phyloP scores from a whole-genome alignment of 805 yeast species.

The Kazachstania taianensis region DNA sequence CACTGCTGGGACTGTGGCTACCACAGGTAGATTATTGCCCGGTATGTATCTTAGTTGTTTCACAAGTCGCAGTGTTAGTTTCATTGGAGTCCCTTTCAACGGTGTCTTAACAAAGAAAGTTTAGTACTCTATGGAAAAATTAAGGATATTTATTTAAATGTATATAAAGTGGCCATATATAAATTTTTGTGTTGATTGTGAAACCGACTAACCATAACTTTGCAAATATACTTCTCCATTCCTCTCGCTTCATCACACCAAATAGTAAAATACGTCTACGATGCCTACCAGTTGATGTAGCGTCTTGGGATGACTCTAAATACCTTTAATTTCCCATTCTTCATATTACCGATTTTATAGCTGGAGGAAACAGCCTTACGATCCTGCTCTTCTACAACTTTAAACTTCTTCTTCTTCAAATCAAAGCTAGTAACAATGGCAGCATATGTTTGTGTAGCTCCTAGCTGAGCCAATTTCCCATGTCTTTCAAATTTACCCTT shows the following conservation, averaged over 20 bases:
- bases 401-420: slow-evolving; percentile 54
- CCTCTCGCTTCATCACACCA: too few species aligned
- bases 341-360: slow-evolving; percentile 62
- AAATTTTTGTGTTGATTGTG: too few species aligned
- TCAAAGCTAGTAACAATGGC: slow-evolving; percentile 70
- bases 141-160: too few species aligned
- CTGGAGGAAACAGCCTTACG: slow-evolving; percentile 51
- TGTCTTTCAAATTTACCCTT: slow-evolving; percentile 67
- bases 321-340: slow-evolving; percentile 67
- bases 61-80: not conserved
- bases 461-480: slow-evolving; percentile 37
- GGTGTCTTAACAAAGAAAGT: too few species aligned
- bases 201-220: too few species aligned
- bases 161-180: too few species aligned
- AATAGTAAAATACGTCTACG: too few species aligned
- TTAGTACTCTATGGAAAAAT: too few species aligned
- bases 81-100: not conserved
- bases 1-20: not conserved
- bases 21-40: not conserved
- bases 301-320: slow-evolving; percentile 70
- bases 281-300: slow-evolving; percentile 55
- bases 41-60: not conserved
- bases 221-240: too few species aligned
- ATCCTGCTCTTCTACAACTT: slow-evolving; percentile 49
- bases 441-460: slow-evolving; percentile 41